Conservation (phyloP, 108 stramenopile species). For the Nitzschia sp. region DNA sequence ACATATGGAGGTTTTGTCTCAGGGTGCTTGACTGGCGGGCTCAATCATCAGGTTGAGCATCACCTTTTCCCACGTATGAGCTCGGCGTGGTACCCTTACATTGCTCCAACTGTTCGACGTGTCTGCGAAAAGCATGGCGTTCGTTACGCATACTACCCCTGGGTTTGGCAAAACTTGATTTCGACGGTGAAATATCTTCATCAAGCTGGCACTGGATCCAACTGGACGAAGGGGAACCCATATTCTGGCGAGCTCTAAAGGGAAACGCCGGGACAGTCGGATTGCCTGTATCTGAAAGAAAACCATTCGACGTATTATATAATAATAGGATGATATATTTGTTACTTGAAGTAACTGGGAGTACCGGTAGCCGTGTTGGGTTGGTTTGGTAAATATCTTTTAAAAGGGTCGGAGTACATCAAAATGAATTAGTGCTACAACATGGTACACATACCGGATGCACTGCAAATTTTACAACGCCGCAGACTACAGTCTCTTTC, state of each 20-base stretch:
- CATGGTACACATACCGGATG: too few species aligned
- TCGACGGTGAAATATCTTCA: constrained; percentile 85
- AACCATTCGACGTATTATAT: too few species aligned
- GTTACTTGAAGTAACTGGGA: too few species aligned
- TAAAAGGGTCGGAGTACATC: too few species aligned
- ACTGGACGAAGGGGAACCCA: constrained; percentile 57
- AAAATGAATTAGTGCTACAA: too few species aligned
- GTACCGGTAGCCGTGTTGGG: too few species aligned
- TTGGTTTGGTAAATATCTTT: too few species aligned
- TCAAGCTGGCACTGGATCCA: constrained; percentile 67
- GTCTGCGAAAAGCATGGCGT: constrained; percentile 94
- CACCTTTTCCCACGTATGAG: constrained; percentile 93
- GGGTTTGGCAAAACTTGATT: constrained; percentile 74
- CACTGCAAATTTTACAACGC: background rate
- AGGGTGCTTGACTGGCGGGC: constrained; percentile 85
- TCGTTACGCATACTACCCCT: constrained; percentile 87
- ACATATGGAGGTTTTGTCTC: constrained; percentile 90
- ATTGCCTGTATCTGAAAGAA: too few species aligned
- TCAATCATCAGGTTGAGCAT: constrained; percentile 95
- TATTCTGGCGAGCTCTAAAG: constrained; percentile 33
- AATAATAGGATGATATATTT: too few species aligned
- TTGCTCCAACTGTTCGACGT: constrained; percentile 93
- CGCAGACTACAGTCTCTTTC: too few species aligned
- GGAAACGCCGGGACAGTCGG: too few species aligned
- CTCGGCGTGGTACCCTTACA: constrained; percentile 95